phyloP scores from a whole-genome alignment of 768 basidiomycete species.

The Suillus occidentalis region DNA sequence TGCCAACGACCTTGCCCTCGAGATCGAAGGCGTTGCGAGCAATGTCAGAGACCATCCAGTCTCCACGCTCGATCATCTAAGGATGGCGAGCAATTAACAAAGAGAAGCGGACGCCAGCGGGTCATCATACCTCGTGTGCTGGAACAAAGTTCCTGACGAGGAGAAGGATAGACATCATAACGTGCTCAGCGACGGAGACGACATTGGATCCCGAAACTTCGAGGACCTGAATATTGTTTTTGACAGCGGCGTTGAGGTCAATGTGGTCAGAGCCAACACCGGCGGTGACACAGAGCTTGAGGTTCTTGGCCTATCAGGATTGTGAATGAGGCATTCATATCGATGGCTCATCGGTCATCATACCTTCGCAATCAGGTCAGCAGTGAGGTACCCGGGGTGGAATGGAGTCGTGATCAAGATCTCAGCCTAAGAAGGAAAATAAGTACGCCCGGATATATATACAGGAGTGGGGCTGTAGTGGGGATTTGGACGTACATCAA shows the following conservation, averaged over 20 bases:
- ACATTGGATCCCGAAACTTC: conserved; percentile 92
- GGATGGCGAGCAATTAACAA: not conserved
- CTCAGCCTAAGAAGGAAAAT: conserved; percentile 53
- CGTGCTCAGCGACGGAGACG: conserved; percentile 89
- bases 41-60: conserved; percentile 84
- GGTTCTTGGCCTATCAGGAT: conserved; percentile 68
- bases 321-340: conserved; percentile 4
- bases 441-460: conserved; percentile 14
- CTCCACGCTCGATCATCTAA: conserved; percentile 79
- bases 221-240: conserved; percentile 75
- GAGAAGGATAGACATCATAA: conserved; percentile 85
- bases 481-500: conserved; percentile 53
- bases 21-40: conserved; percentile 86
- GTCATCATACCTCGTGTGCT: conserved; percentile 67
- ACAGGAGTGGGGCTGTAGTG: not conserved
- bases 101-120: not conserved
- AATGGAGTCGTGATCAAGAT: conserved; percentile 83
- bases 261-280: conserved; percentile 91
- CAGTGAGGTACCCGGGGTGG: conserved; percentile 83
- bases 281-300: conserved; percentile 88
- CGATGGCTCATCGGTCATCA: conserved; percentile 5
- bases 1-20: conserved; percentile 89
- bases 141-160: conserved; percentile 90
- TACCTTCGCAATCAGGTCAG: conserved; percentile 69
- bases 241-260: conserved; percentile 85